Percentiles rank a stretch among this genome's conserved stretches.
These are phyloP conservation scores for Corniculantispora saksenae DNA, from an alignment of 2,329 filamentous ascomycete species.

Conservation along the genomic window DNA sequence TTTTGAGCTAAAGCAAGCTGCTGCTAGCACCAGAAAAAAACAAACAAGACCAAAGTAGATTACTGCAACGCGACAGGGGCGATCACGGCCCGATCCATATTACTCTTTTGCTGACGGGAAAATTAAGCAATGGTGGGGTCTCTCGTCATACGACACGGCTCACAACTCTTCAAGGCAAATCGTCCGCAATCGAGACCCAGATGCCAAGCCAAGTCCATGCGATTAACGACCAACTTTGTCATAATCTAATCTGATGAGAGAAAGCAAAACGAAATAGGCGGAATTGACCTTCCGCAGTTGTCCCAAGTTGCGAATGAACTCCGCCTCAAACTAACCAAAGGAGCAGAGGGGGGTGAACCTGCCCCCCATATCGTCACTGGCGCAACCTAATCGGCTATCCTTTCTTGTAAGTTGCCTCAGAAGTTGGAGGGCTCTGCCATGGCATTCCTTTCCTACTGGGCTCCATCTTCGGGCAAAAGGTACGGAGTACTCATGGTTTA, in stretches of 20 bases:
- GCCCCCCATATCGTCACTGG: too few relatives aligned
- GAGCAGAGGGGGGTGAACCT: too few relatives aligned
- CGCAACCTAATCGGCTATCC: not conserved
- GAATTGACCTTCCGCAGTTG: too few relatives aligned
- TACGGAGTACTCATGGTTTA: not conserved
- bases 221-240: not conserved
- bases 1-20: not conserved
- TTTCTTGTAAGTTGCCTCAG: not conserved
- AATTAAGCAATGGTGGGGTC: not conserved
- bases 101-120: not conserved
- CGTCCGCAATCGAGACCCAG: not conserved
- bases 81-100: not conserved
- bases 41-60: not conserved
- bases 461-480: not conserved
- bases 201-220: not conserved
- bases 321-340: too few relatives aligned
- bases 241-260: not conserved
- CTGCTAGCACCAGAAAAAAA: too few relatives aligned
- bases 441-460: not conserved
- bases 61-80: not conserved
- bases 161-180: not conserved
- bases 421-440: not conserved
- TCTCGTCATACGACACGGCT: not conserved
- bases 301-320: too few relatives aligned
- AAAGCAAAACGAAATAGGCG: too few relatives aligned